Evolutionary conservation across 371 early-diverging fungal genomes (phyloP).

Genomic region (Sporodiniella umbellata): DNA sequence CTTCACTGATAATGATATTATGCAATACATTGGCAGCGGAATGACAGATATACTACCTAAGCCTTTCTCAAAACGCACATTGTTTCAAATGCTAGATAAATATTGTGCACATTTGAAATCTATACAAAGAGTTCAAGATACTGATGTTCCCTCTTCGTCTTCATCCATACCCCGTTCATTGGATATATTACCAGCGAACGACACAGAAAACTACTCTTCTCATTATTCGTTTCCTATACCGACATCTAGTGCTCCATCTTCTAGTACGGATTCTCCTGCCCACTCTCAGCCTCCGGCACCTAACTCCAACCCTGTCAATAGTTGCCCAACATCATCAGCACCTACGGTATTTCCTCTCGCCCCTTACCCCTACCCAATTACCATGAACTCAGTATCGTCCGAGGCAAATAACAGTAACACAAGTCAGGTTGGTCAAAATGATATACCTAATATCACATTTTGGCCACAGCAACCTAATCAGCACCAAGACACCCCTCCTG

Average conservation of each 20-base stretch:
- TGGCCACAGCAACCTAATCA: slow-evolving; percentile 29
- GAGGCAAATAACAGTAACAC: slow-evolving; percentile 4
- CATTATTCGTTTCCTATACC: not conserved
- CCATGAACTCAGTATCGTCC: slow-evolving; percentile 27
- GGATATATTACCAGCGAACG: slow-evolving; percentile 4
- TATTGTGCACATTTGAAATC: slow-evolving; percentile 58
- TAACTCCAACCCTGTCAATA: too few relatives aligned
- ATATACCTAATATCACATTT: slow-evolving; percentile 29
- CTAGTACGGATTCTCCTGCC: not conserved
- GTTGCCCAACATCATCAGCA: too few relatives aligned
- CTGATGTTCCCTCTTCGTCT: not conserved
- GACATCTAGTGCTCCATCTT: not conserved
- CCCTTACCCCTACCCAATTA: slow-evolving; percentile 31
- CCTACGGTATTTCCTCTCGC: slow-evolving; percentile 22
- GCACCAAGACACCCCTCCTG: slow-evolving; percentile 24
- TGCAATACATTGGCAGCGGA: slow-evolving; percentile 70
- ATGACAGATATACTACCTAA: slow-evolving; percentile 85
- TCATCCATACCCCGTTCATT: slow-evolving; percentile 1
- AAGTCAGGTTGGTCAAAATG: slow-evolving; percentile 4
- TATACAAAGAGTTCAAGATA: slow-evolving; percentile 15
- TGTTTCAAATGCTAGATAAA: slow-evolving; percentile 57
- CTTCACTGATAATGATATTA: slow-evolving; percentile 62
- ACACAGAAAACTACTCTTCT: not conserved
- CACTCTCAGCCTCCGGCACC: not conserved
- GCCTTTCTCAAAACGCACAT: slow-evolving; percentile 62